These are phyloP conservation scores for Aspergillus calidoustus DNA, from an alignment of 2,329 filamentous ascomycete species.

Conservation along the genomic window DNA sequence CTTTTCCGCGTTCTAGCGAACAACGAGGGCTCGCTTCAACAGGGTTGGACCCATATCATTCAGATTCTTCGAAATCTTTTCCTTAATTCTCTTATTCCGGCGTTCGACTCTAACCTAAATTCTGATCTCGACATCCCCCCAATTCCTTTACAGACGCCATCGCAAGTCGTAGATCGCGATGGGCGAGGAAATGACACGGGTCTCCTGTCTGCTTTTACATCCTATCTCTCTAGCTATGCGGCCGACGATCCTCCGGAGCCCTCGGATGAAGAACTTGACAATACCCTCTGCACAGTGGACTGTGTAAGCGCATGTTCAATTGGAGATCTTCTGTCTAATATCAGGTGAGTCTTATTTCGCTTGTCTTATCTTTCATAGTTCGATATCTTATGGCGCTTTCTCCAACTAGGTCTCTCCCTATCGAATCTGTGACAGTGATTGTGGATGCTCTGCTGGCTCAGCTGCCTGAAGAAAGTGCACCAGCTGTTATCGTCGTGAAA, in stretches of 20 bases:
- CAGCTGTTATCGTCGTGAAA: conserved; percentile 86
- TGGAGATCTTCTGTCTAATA: conserved; percentile 78
- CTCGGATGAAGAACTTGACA: conserved; percentile 95
- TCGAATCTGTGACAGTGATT: conserved; percentile 63
- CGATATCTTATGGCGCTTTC: conserved; percentile 2
- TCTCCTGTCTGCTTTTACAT: conserved; percentile 91
- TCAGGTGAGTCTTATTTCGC: conserved; percentile 64
- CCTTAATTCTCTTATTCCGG: conserved; percentile 87
- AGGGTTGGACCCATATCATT: conserved; percentile 68
- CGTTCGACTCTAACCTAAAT: conserved; percentile 71
- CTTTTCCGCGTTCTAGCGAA: conserved; percentile 89
- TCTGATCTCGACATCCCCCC: conserved; percentile 72
- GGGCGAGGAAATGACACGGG: conserved; percentile 78
- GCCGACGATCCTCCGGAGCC: conserved; percentile 97
- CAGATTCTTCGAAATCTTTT: conserved; percentile 96
- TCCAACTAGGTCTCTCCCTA: conserved; percentile 61
- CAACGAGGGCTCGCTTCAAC: conserved; percentile 75
- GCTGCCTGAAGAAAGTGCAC: conserved; percentile 82
- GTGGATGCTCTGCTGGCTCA: conserved; percentile 77
- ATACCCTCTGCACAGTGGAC: conserved; percentile 90
- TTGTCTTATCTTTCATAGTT: conserved; percentile 19
- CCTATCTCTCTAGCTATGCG: conserved; percentile 97
- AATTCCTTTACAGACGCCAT: conserved; percentile 89
- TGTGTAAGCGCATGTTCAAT: conserved; percentile 91
- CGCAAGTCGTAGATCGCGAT: conserved; percentile 88